Percentiles rank a stretch among this genome's conserved stretches.
Evolutionary conservation across 805 yeast species (phyloP).

Genomic region (Ogataea wickerhamii): DNA sequence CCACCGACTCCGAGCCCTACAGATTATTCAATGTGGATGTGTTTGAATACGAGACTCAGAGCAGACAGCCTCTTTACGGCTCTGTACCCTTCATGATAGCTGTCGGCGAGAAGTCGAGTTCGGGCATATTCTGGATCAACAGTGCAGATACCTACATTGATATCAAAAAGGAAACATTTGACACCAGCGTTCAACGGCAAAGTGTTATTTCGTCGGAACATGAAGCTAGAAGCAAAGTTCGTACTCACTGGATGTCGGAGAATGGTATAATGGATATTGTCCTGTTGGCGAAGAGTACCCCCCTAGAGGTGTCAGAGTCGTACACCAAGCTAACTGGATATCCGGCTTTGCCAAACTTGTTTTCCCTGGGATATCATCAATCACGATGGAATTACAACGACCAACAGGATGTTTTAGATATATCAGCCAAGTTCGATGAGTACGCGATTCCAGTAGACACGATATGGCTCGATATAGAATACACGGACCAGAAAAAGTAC

Average conservation of each 20-base stretch:
- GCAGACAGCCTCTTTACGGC: slow-evolving; percentile 92
- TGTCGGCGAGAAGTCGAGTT: slow-evolving; percentile 50
- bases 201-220: slow-evolving; percentile 3
- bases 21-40: slow-evolving; percentile 90
- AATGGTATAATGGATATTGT: slow-evolving; percentile 78
- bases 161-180: slow-evolving; percentile 39
- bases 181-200: slow-evolving; percentile 7
- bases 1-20: slow-evolving; percentile 67
- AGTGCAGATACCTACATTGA: slow-evolving; percentile 92
- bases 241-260: slow-evolving; percentile 93
- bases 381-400: slow-evolving; percentile 97
- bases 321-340: slow-evolving; percentile 74
- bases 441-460: slow-evolving; percentile 79
- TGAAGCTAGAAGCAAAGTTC: slow-evolving; percentile 14
- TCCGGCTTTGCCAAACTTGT: slow-evolving; percentile 67
- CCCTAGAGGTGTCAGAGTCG: slow-evolving; percentile 50
- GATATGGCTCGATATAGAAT: slow-evolving; percentile 94
- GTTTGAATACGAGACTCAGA: slow-evolving; percentile 83
- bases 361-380: slow-evolving; percentile 89
- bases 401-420: slow-evolving; percentile 76
- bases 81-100: slow-evolving; percentile 86
- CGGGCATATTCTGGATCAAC: slow-evolving; percentile 88
- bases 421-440: slow-evolving; percentile 66
- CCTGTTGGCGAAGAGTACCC: slow-evolving; percentile 55
- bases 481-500: slow-evolving; percentile 79